These are phyloP conservation scores for Multifurca ochricompacta DNA, from an alignment of 768 basidiomycete genomes.

Conservation along the genomic window DNA sequence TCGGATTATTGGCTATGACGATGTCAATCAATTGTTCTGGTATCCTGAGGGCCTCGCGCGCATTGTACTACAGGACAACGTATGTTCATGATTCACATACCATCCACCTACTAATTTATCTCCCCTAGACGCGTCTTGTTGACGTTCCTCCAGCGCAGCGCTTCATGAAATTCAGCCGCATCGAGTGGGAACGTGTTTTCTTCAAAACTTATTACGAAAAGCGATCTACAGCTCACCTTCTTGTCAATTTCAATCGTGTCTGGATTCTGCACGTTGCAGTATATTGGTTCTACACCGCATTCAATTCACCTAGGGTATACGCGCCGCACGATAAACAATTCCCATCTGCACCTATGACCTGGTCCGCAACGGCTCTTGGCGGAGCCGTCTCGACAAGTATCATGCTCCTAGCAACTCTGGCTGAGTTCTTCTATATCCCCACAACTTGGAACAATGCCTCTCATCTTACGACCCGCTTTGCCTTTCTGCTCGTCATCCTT, in stretches of 20 bases:
- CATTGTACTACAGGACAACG: conserved; percentile 83
- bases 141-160: conserved; percentile 89
- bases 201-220: conserved; percentile 99
- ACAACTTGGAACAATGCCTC: conserved; percentile 99
- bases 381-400: conserved; percentile 89
- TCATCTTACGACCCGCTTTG: conserved; percentile 86
- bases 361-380: conserved; percentile 93
- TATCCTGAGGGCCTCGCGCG: conserved; percentile 96
- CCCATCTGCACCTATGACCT: conserved; percentile 85
- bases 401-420: conserved; percentile 89
- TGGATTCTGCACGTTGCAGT: conserved; percentile 94
- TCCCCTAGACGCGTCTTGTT: conserved; percentile 72
- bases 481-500: conserved; percentile 88
- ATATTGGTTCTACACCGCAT: conserved; percentile 98
- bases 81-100: conserved; percentile 31
- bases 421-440: conserved; percentile 95
- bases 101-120: conserved; percentile 2
- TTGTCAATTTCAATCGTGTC: conserved; percentile 98
- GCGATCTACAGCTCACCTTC: conserved; percentile 83
- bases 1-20: conserved; percentile 97
- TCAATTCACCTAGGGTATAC: conserved; percentile 91
- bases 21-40: conserved; percentile 99
- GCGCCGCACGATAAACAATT: conserved; percentile 53
- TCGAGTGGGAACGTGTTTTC: conserved; percentile 93
- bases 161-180: conserved; percentile 83